Conservation (phyloP, 371 early-diverging fungal species). For the Saksenaea oblongispora region DNA sequence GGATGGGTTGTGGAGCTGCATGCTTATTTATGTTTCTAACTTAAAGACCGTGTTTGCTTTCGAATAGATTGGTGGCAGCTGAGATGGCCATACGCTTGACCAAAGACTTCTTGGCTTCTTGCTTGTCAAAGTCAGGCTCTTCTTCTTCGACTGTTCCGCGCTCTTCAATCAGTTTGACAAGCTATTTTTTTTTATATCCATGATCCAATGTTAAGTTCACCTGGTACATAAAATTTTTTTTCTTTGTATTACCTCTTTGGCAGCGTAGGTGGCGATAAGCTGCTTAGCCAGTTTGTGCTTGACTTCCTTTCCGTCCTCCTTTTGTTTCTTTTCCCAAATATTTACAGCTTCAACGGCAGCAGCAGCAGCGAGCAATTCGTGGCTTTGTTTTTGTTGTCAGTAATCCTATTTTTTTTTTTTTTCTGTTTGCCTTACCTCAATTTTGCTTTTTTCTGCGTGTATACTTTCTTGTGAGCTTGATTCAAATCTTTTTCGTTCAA, state of each 20-base stretch:
- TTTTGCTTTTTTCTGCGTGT: slow-evolving; percentile 39
- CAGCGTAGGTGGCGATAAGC: slow-evolving; percentile 53
- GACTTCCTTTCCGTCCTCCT: slow-evolving; percentile 36
- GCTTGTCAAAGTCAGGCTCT: slow-evolving; percentile 24
- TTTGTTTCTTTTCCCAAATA: slow-evolving; percentile 43
- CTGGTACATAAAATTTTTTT: background rate
- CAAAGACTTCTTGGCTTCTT: slow-evolving; percentile 17
- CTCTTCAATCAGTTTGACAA: slow-evolving; percentile 34
- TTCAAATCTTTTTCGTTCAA: slow-evolving; percentile 36
- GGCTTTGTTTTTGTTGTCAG: slow-evolving; percentile 15
- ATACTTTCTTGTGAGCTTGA: slow-evolving; percentile 45
- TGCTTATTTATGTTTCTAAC: background rate
- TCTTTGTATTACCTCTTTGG: slow-evolving; percentile 33
- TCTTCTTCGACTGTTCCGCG: slow-evolving; percentile 21
- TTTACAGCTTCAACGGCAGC: slow-evolving; percentile 62
- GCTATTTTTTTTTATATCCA: slow-evolving; percentile 23
- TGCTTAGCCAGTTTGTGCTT: slow-evolving; percentile 51
- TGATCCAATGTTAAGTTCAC: background rate
- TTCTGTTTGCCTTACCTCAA: slow-evolving; percentile 28
- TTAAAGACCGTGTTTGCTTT: slow-evolving; percentile 33
- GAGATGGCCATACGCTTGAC: slow-evolving; percentile 36
- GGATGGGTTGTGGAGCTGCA: too few species aligned
- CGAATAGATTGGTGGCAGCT: slow-evolving; percentile 40
- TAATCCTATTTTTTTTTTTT: too few species aligned
- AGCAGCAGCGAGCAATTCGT: slow-evolving; percentile 63